Percentiles rank a stretch among this genome's conserved stretches.
Conservation (phyloP, 2,329 filamentous ascomycete genomes). For the Fusarium irregulare region DNA sequence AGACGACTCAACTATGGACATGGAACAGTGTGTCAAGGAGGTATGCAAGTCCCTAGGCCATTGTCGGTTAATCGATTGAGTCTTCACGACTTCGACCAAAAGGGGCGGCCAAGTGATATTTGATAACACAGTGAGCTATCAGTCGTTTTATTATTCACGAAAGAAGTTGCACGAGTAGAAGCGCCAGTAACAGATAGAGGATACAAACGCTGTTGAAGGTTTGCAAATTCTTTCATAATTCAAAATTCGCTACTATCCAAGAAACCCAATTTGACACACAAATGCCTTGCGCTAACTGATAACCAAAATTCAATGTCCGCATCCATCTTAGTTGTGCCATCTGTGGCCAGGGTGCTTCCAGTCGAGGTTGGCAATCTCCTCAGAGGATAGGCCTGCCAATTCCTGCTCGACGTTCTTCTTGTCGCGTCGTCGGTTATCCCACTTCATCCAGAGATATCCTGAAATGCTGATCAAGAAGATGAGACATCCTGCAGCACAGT, state of each 20-base stretch:
- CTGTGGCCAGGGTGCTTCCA: constrained; percentile 76
- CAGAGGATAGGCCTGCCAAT: constrained; percentile 64
- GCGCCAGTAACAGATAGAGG: not conserved
- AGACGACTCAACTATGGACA: not conserved
- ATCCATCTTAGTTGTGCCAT: constrained; percentile 57
- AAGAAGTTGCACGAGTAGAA: not conserved
- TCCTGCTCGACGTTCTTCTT: constrained; percentile 65
- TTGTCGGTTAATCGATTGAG: not conserved
- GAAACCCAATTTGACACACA: not conserved
- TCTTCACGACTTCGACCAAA: not conserved
- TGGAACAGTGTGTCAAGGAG: not conserved
- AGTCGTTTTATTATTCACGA: not conserved
- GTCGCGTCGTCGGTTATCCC: constrained; percentile 70
- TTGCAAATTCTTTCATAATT: constrained; percentile 12
- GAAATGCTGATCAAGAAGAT: constrained; percentile 63
- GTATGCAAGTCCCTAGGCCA: no score
- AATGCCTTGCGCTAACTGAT: constrained; percentile 20
- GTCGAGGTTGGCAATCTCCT: constrained; percentile 70
- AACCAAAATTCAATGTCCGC: not conserved
- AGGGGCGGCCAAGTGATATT: not conserved
- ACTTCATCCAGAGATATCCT: constrained; percentile 69
- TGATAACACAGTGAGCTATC: not conserved
- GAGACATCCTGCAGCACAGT: constrained; percentile 69
- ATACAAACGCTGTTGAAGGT: not conserved
- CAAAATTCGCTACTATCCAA: constrained; percentile 14